Conservation (phyloP, 768 basidiomycete species). For the Boletus reticulatus region DNA sequence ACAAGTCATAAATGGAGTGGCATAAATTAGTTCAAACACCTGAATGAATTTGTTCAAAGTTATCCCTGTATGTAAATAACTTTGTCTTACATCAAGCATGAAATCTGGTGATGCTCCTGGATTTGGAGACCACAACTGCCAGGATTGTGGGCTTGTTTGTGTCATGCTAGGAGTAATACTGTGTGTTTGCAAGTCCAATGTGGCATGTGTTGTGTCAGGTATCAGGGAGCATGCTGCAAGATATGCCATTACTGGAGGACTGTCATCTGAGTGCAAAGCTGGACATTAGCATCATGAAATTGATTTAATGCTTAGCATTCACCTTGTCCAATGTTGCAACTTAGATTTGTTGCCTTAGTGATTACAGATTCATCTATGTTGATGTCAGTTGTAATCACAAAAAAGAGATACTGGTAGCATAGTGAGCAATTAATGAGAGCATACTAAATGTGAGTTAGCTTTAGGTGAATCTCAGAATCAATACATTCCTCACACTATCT, state of each 20-base stretch:
- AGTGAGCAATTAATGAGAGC: neutral
- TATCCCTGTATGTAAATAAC: too few relatives aligned
- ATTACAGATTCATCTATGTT: neutral
- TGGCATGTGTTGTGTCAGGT: neutral
- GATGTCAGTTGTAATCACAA: slow-evolving; percentile 11
- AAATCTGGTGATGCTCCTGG: neutral
- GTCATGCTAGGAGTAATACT: neutral
- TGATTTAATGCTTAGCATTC: neutral
- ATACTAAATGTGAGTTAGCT: neutral
- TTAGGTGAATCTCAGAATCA: neutral
- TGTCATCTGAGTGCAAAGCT: neutral
- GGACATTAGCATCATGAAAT: neutral
- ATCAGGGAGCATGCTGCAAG: slow-evolving; percentile 9
- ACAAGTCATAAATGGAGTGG: neutral
- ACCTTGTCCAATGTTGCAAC: neutral
- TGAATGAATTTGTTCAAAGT: neutral
- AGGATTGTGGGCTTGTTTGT: neutral
- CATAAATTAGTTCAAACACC: neutral
- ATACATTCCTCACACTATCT: neutral
- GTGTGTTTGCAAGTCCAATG: slow-evolving; percentile 2
- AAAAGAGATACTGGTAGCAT: neutral
- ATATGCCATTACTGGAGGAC: neutral
- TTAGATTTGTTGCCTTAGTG: neutral
- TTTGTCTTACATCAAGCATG: neutral
- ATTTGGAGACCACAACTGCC: slow-evolving; percentile 7